Percentiles rank a stretch among this genome's conserved stretches.
These are phyloP conservation scores for Saksenaea vasiformis DNA, from an alignment of 371 early-diverging fungal genomes.

Conservation along the genomic window DNA sequence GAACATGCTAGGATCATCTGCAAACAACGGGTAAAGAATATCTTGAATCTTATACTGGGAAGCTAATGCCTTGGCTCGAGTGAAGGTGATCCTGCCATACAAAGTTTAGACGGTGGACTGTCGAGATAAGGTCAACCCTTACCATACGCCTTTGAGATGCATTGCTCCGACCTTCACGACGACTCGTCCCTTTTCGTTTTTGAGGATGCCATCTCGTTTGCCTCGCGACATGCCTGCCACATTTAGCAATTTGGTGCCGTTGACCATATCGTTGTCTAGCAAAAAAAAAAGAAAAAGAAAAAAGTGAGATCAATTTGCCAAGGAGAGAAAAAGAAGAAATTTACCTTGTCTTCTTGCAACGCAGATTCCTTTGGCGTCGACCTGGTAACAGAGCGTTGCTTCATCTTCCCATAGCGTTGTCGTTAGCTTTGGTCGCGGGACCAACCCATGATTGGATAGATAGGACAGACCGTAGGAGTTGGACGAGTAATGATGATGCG, in stretches of 20 bases:
- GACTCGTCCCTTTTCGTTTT: constrained; percentile 80
- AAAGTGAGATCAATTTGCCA: background rate
- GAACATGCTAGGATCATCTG: constrained; percentile 53
- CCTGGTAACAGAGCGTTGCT: constrained; percentile 72
- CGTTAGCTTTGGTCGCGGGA: constrained; percentile 56
- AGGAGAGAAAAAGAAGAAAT: background rate
- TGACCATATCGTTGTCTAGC: constrained; percentile 79
- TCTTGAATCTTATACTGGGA: constrained; percentile 64
- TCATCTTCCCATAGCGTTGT: constrained; percentile 81
- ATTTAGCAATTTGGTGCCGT: constrained; percentile 86
- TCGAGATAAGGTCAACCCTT: constrained; percentile 17
- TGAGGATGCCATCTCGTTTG: constrained; percentile 85
- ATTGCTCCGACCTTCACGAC: constrained; percentile 88
- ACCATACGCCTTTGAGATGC: constrained; percentile 91
- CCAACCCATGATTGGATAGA: background rate
- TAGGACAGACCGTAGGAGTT: background rate
- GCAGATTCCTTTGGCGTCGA: constrained; percentile 69
- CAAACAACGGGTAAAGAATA: constrained; percentile 67
- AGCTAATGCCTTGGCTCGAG: constrained; percentile 64
- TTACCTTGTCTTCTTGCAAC: constrained; percentile 72
- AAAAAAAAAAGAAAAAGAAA: background rate
- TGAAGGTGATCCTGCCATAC: constrained; percentile 59
- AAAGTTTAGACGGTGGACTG: background rate
- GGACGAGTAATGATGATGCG: constrained; percentile 4
- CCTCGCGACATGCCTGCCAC: constrained; percentile 88